phyloP scores from a whole-genome alignment of 225 moss, liverwort and hornwort genomes.

The Polytrichum formosum region DNA sequence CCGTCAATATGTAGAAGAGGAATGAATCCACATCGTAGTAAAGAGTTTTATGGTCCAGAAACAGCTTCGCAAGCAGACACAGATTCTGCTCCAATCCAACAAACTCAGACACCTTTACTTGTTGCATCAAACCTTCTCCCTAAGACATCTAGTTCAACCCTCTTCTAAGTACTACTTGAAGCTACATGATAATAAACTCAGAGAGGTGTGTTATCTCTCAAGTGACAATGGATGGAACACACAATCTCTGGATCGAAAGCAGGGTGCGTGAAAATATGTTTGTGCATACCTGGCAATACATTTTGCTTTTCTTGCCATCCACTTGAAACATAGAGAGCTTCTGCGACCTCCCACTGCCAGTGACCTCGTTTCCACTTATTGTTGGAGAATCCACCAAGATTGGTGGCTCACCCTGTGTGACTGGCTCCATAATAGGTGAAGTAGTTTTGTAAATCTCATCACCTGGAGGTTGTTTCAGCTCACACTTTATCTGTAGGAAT shows the following conservation, averaged over 20 bases:
- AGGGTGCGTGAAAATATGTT: too few relatives aligned
- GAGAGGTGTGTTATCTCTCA: too few relatives aligned
- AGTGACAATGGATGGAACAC: too few relatives aligned
- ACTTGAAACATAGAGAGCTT: constrained; percentile 95
- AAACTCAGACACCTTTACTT: not conserved
- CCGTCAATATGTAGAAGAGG: constrained; percentile 89
- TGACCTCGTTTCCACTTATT: constrained; percentile 40
- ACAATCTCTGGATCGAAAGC: too few relatives aligned
- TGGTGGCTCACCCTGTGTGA: constrained; percentile 28
- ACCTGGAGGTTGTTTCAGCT: constrained; percentile 82
- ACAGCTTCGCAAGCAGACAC: constrained; percentile 88
- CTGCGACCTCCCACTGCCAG: constrained; percentile 42
- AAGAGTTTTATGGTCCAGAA: constrained; percentile 95
- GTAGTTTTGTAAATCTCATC: constrained; percentile 81
- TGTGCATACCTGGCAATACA: constrained; percentile 81
- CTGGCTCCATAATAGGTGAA: constrained; percentile 47
- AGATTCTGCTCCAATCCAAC: constrained; percentile 63
- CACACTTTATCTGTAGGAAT: constrained; percentile 70
- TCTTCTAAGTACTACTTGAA: not conserved
- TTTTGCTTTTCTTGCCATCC: constrained; percentile 84
- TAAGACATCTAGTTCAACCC: not conserved
- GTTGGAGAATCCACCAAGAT: constrained; percentile 44
- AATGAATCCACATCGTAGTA: constrained; percentile 97
- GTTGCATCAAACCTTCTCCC: constrained; percentile 2
- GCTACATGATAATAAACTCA: too few relatives aligned